Evolutionary conservation across 2,329 filamentous ascomycete species (phyloP).

Genomic region (Raffaelea ambrosiae): DNA sequence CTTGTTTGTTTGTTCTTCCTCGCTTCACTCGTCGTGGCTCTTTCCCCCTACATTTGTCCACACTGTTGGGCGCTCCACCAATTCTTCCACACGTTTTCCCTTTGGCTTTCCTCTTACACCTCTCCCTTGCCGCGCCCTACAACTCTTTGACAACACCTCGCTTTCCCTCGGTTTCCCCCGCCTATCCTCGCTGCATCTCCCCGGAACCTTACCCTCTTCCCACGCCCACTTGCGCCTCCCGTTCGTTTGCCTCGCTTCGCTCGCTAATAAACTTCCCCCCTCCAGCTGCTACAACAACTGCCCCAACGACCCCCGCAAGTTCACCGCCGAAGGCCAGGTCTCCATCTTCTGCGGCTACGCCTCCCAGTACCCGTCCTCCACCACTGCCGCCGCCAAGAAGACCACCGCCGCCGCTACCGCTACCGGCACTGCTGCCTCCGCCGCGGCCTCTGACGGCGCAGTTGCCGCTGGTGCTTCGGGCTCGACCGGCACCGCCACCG

Average conservation of each 20-base stretch:
- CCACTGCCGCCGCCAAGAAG: constrained; percentile 14
- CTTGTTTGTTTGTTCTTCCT: neutral
- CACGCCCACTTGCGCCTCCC: no score
- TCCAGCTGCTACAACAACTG: constrained; percentile 45
- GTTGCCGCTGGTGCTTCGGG: constrained; percentile 8
- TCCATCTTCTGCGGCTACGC: constrained; percentile 37
- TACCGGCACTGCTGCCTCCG: constrained; percentile 14
- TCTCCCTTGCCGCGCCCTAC: no score
- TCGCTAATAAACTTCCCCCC: neutral
- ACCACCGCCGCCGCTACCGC: constrained; percentile 17
- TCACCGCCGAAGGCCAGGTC: constrained; percentile 27
- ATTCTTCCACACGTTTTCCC: no score
- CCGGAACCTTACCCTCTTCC: neutral
- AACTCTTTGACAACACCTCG: no score
- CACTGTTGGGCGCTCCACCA: no score
- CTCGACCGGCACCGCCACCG: constrained; percentile 10
- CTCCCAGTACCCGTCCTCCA: constrained; percentile 30
- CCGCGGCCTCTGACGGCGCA: constrained; percentile 13
- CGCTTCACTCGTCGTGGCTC: neutral
- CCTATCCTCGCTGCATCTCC: no score
- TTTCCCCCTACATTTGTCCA: neutral
- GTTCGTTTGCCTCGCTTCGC: neutral
- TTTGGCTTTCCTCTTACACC: no score
- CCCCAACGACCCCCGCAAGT: constrained; percentile 35
- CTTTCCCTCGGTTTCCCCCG: no score